Evolutionary conservation across 192 early-diverging fungal genomes (phyloP).

Genomic region (Coemansia sp.): DNA sequence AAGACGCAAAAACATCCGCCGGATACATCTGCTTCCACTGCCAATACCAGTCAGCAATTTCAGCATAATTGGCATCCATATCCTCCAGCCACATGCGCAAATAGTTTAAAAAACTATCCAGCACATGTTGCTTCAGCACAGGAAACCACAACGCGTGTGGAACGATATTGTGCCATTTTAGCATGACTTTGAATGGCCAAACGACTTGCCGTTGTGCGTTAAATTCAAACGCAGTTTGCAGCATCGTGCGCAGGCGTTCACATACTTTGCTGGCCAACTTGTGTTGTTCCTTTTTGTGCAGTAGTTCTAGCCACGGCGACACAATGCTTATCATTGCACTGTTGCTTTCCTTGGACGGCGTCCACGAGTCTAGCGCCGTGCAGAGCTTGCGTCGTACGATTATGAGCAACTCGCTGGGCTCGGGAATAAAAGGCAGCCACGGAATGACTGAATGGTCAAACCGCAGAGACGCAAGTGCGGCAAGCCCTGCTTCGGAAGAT

Average conservation of each 20-base stretch:
- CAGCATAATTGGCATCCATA: constrained; percentile 38
- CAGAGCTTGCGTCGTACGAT: constrained; percentile 46
- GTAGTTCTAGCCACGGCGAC: constrained; percentile 37
- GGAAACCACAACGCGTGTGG: constrained; percentile 30
- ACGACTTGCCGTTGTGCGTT: constrained; percentile 26
- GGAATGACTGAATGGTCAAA: constrained; percentile 37
- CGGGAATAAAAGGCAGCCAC: constrained; percentile 45
- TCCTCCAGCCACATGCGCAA: constrained; percentile 39
- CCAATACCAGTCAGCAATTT: constrained; percentile 56
- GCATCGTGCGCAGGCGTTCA: constrained; percentile 24
- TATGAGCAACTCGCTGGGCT: constrained; percentile 27
- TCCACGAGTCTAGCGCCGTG: constrained; percentile 34
- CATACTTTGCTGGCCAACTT: constrained; percentile 23
- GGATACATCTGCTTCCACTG: constrained; percentile 47
- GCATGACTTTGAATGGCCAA: constrained; percentile 42
- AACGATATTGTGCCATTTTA: constrained; percentile 37
- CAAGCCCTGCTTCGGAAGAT: neutral
- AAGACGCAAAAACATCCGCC: constrained; percentile 14
- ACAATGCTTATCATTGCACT: constrained; percentile 18
- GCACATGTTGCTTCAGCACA: constrained; percentile 15
- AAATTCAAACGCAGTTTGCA: constrained; percentile 26
- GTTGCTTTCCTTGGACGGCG: constrained; percentile 31
- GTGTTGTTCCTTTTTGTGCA: constrained; percentile 25
- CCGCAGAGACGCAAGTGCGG: constrained; percentile 15
- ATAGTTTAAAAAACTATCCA: constrained; percentile 28